Evolutionary conservation across 352 stramenopile genomes (phyloP).

Genomic region (Phytophthora agathidicida): DNA sequence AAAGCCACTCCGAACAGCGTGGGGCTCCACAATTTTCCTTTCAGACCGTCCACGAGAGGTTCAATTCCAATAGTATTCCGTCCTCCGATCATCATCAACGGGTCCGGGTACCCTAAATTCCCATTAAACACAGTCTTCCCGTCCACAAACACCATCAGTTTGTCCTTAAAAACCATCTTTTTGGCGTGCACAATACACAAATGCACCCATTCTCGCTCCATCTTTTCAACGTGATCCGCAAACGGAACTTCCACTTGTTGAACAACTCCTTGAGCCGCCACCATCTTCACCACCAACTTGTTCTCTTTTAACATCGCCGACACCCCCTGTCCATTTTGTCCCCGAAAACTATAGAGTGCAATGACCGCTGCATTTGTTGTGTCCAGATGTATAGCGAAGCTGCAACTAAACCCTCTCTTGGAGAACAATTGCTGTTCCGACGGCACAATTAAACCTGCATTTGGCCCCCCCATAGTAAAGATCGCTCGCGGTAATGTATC

Average conservation of each 20-base stretch:
- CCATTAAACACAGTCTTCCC: constrained; percentile 62
- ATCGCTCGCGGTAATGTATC: constrained; percentile 66
- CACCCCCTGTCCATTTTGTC: constrained; percentile 75
- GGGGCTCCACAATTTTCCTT: constrained; percentile 79
- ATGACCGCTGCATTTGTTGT: constrained; percentile 32
- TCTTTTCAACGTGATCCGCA: constrained; percentile 43
- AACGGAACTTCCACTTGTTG: constrained; percentile 72
- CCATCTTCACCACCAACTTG: constrained; percentile 62
- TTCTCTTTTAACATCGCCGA: constrained; percentile 61
- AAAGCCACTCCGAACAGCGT: constrained; percentile 76
- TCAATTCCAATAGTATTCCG: constrained; percentile 77
- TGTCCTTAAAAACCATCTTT: constrained; percentile 92
- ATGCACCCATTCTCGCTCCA: constrained; percentile 71
- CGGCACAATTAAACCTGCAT: constrained; percentile 70
- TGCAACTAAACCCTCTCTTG: constrained; percentile 83
- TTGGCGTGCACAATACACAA: constrained; percentile 84
- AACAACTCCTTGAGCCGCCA: constrained; percentile 44
- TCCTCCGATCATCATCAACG: constrained; percentile 65
- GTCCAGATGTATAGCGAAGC: constrained; percentile 63
- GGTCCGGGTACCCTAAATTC: constrained; percentile 77
- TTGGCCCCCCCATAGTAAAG: constrained; percentile 69
- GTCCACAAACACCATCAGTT: constrained; percentile 76
- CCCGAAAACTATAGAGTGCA: constrained; percentile 79
- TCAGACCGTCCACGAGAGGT: constrained; percentile 50
- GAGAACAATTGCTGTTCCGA: constrained; percentile 62